Evolutionary conservation across 2,329 filamentous ascomycete genomes (phyloP).

Genomic region (Curvularia eragrostidis): DNA sequence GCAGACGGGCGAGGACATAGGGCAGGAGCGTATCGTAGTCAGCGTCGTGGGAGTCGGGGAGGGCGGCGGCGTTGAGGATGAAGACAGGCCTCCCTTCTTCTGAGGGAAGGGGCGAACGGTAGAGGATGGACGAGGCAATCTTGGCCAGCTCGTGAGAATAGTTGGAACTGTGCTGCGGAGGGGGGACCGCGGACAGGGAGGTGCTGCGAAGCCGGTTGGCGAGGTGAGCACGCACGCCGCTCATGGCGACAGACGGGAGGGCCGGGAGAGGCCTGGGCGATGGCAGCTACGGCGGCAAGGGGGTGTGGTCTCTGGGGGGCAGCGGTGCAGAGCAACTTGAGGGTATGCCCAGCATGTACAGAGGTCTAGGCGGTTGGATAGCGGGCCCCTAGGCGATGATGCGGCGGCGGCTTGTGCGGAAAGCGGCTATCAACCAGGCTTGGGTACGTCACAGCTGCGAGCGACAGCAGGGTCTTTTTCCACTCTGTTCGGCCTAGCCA

Average conservation of each 20-base stretch:
- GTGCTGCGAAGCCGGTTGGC: conserved; percentile 50
- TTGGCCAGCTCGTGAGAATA: conserved; percentile 58
- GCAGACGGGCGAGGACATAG: conserved; percentile 62
- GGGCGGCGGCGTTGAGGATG: conserved; percentile 63
- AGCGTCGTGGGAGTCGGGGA: conserved; percentile 61
- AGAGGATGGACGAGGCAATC: conserved; percentile 61
- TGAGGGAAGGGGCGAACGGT: conserved; percentile 60
- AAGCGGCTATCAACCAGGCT: conserved; percentile 23
- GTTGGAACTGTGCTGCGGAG: conserved; percentile 53
- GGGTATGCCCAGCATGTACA: conserved; percentile 22
- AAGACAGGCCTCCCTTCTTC: conserved; percentile 59
- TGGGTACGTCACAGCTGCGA: conserved; percentile 23
- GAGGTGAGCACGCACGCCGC: conserved; percentile 48
- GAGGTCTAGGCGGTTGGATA: conserved; percentile 2
- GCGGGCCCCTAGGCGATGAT: conserved; percentile 13
- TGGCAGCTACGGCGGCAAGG: neutral
- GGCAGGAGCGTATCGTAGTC: conserved; percentile 63
- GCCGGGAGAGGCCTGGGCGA: conserved; percentile 3
- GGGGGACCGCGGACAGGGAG: conserved; percentile 57
- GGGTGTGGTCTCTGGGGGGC: neutral
- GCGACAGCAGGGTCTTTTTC: conserved; percentile 16
- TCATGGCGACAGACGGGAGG: conserved; percentile 34
- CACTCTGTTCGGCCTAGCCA: conserved; percentile 8
- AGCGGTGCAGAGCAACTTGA: neutral
- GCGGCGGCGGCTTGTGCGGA: conserved; percentile 2